These are phyloP conservation scores for Neobulgaria alba DNA, from an alignment of 2,329 filamentous ascomycete genomes.

Conservation along the genomic window DNA sequence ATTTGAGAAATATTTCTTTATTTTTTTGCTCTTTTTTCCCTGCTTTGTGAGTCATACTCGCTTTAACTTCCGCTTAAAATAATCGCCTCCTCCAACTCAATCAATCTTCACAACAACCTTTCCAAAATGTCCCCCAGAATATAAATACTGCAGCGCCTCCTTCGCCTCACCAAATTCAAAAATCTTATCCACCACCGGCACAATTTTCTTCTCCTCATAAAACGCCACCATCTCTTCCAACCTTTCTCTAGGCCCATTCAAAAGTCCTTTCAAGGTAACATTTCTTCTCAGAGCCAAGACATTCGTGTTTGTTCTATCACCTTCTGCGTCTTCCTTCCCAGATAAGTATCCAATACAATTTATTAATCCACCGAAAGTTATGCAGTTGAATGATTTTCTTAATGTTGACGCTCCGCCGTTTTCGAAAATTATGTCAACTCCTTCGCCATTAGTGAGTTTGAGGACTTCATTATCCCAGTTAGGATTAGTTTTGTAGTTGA, in stretches of 20 bases:
- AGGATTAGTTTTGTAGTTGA: slow-evolving; percentile 46
- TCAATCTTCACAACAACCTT: slow-evolving; percentile 32
- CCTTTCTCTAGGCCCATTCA: slow-evolving; percentile 51
- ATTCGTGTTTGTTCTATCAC: slow-evolving; percentile 51
- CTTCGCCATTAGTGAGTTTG: slow-evolving; percentile 35
- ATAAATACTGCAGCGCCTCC: slow-evolving; percentile 40
- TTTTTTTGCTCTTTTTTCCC: no score
- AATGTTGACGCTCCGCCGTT: slow-evolving; percentile 44
- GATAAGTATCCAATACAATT: slow-evolving; percentile 43
- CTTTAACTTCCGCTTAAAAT: no score
- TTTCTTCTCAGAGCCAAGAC: slow-evolving; percentile 37
- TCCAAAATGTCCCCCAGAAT: slow-evolving; percentile 39
- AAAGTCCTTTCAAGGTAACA: slow-evolving; percentile 43
- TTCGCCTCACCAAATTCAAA: slow-evolving; percentile 39
- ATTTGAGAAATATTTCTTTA: no score
- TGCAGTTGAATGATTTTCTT: slow-evolving; percentile 41
- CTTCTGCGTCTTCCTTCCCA: slow-evolving; percentile 45
- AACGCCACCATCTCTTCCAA: slow-evolving; percentile 46
- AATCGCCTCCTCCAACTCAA: slow-evolving; percentile 19
- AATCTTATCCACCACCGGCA: slow-evolving; percentile 39
- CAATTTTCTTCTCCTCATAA: slow-evolving; percentile 37
- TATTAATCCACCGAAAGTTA: slow-evolving; percentile 47
- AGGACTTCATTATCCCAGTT: slow-evolving; percentile 43
- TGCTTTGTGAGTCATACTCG: no score
- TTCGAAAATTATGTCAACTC: slow-evolving; percentile 48